These are phyloP conservation scores for Aegilops umbellulata DNA, from an alignment of 176 grass and related monocot species.

Conservation along the genomic window DNA sequence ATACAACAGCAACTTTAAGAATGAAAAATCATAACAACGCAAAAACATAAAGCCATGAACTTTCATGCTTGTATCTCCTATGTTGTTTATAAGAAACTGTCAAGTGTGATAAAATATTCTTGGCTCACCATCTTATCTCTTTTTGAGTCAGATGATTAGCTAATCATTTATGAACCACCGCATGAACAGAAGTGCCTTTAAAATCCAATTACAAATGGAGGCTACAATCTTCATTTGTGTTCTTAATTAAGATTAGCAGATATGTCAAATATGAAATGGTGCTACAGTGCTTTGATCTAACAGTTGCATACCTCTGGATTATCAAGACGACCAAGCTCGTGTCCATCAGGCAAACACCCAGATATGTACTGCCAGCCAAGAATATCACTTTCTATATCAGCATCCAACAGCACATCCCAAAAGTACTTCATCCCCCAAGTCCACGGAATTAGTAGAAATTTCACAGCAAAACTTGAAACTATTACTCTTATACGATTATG, in stretches of 20 bases:
- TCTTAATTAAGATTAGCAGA: conserved; percentile 8
- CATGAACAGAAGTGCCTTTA: conserved; percentile 5
- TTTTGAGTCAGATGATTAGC: background rate
- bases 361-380: conserved; percentile 98
- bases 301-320: conserved; percentile 68
- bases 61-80: background rate
- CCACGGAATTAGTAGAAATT: conserved; percentile 84
- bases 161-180: conserved; percentile 23
- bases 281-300: conserved; percentile 12
- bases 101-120: background rate
- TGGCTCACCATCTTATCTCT: background rate
- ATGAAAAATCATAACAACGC: background rate
- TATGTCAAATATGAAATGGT: conserved; percentile 9
- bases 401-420: conserved; percentile 94
- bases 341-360: conserved; percentile 95
- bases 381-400: conserved; percentile 92
- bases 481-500: conserved; percentile 89
- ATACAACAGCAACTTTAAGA: background rate
- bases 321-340: conserved; percentile 81
- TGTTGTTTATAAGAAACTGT: background rate
- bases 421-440: conserved; percentile 98
- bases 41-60: background rate
- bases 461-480: conserved; percentile 81
- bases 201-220: background rate
- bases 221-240: background rate